Conservation (phyloP, 1,284 basidiomycete species). For the Irpex sp. region DNA sequence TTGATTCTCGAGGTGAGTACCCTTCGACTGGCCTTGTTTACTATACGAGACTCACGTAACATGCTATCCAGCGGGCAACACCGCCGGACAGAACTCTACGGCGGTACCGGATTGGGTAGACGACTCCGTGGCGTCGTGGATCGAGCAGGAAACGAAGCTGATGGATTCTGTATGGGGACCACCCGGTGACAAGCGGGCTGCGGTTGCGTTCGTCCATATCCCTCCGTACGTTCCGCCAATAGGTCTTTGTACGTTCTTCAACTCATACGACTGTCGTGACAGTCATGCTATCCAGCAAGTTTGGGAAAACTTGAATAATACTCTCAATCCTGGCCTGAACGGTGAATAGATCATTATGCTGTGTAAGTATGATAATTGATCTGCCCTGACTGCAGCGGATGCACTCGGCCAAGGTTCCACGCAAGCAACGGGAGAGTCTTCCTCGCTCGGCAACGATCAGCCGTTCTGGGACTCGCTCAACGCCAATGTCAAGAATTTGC, state of each 20-base stretch:
- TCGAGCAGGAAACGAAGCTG: conserved; percentile 42
- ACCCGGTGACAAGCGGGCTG: conserved; percentile 37
- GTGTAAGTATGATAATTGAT: background rate
- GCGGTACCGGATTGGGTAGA: conserved; percentile 67
- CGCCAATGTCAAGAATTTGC: conserved; percentile 56
- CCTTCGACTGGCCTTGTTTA: background rate
- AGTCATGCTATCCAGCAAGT: conserved; percentile 52
- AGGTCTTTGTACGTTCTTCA: conserved; percentile 31
- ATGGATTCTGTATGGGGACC: conserved; percentile 62
- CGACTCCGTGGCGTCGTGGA: conserved; percentile 56
- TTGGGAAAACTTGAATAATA: conserved; percentile 45
- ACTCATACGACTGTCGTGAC: background rate
- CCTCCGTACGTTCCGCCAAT: conserved; percentile 32
- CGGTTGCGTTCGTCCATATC: conserved; percentile 70
- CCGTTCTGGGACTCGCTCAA: conserved; percentile 63
- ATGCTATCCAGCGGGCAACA: conserved; percentile 41
- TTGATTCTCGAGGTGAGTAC: conserved; percentile 59
- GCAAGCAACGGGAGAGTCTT: conserved; percentile 42
- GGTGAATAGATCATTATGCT: conserved; percentile 31
- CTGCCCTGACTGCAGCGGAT: conserved; percentile 40
- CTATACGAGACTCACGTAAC: background rate
- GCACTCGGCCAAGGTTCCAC: conserved; percentile 53
- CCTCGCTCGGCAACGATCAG: conserved; percentile 41
- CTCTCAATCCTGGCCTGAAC: conserved; percentile 57
- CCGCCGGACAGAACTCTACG: conserved; percentile 36